Conservation (phyloP, 1,139 yeast species). For the Pichia sorboxylosa region DNA sequence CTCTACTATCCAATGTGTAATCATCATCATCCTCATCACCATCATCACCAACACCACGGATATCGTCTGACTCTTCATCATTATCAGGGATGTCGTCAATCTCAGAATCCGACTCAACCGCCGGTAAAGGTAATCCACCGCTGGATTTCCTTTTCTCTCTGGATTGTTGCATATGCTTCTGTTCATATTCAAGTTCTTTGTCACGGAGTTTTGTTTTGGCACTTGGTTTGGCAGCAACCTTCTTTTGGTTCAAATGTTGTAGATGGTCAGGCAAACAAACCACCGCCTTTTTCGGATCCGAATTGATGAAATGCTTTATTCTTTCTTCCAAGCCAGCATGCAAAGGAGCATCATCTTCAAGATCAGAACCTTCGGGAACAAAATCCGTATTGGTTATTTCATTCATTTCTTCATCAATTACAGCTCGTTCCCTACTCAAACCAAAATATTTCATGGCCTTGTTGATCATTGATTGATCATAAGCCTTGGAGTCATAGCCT, state of each 20-base stretch:
- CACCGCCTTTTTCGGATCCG: conserved; percentile 15
- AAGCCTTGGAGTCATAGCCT: conserved; percentile 6
- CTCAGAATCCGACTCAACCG: no score
- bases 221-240: not conserved
- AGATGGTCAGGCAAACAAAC: conserved; percentile 9
- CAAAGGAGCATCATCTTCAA: conserved; percentile 4
- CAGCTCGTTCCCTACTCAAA: conserved; percentile 7
- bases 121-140: no score
- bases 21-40: conserved; percentile 7
- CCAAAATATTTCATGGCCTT: conserved; percentile 14
- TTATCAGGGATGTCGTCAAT: no score
- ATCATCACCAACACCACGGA: conserved; percentile 1
- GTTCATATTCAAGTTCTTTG: not conserved
- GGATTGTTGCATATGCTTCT: not conserved
- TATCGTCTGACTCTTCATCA: not conserved
- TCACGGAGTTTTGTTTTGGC: no score
- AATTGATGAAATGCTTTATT: conserved; percentile 16
- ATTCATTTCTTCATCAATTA: conserved; percentile 15
- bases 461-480: conserved; percentile 10
- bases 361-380: conserved; percentile 12
- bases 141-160: no score
- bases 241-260: not conserved
- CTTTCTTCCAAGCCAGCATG: conserved; percentile 18
- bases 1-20: no score
- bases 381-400: conserved; percentile 14